phyloP scores from a whole-genome alignment of 176 grass and related monocot genomes.

The Alopecurus myosuroides region DNA sequence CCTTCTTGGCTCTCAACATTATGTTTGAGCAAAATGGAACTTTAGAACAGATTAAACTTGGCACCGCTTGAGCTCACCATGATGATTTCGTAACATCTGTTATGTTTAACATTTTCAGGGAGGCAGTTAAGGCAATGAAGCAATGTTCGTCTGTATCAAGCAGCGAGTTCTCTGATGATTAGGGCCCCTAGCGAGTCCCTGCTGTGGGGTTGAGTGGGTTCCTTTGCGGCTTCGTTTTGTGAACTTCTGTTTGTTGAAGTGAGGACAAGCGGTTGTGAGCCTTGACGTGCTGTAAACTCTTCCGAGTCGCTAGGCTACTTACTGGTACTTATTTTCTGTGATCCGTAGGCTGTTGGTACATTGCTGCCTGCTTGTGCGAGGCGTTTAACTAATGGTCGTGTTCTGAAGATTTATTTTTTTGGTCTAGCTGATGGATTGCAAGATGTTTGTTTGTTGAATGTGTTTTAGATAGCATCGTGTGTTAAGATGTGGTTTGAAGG shows the following conservation, averaged over 20 bases:
- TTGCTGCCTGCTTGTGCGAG: background rate
- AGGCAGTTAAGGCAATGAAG: slow-evolving; percentile 19
- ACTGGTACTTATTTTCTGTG: background rate
- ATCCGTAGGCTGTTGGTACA: background rate
- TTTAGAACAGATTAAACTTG: too few relatives aligned
- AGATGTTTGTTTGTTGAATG: background rate
- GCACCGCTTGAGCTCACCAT: too few relatives aligned
- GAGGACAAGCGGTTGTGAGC: background rate
- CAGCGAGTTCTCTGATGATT: background rate
- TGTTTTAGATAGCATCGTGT: background rate
- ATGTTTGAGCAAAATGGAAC: too few relatives aligned
- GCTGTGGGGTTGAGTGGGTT: background rate
- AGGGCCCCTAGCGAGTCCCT: background rate
- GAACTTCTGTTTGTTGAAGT: background rate
- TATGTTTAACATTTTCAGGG: background rate
- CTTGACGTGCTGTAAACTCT: background rate
- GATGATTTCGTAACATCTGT: too few relatives aligned
- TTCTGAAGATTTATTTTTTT: background rate
- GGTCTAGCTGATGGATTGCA: background rate
- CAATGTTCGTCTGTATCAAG: background rate
- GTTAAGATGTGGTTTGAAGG: too few relatives aligned
- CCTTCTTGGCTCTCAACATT: too few relatives aligned
- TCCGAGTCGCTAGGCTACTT: background rate
- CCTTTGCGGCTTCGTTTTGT: background rate
- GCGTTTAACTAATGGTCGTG: background rate